Conservation (phyloP, 2,329 filamentous ascomycete species). For the Pseudogymnoascus sp. region DNA sequence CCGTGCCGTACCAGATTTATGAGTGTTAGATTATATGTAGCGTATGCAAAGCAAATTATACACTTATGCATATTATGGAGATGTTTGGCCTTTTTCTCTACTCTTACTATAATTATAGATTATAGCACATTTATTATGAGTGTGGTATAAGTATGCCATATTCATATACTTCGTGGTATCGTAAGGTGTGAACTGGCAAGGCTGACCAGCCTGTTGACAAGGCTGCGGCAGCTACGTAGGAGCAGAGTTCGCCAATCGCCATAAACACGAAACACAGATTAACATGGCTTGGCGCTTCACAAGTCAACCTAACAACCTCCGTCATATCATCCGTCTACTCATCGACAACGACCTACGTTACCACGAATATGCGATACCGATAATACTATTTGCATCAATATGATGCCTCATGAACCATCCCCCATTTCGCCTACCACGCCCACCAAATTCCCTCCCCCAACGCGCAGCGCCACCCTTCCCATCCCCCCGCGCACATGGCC, state of each 20-base stretch:
- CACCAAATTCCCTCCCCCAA: conserved; percentile 17
- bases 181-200: background rate
- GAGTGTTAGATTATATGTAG: background rate
- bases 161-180: background rate
- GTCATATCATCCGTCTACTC: background rate
- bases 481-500: background rate
- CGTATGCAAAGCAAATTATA: background rate
- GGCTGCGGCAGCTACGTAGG: background rate
- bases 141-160: background rate
- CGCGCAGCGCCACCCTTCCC: conserved; percentile 20
- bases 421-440: conserved; percentile 7
- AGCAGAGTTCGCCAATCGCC: background rate
- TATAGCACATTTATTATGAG: background rate
- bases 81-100: background rate
- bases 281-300: background rate
- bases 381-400: conserved; percentile 5
- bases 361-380: conserved; percentile 1
- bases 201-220: background rate
- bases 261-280: background rate
- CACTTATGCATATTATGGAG: background rate
- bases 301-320: background rate
- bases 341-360: background rate
- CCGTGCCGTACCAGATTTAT: background rate
- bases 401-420: conserved; percentile 7
- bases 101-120: background rate